phyloP scores from a whole-genome alignment of 345 rosid genomes.

The Citrus mangshanensis region DNA sequence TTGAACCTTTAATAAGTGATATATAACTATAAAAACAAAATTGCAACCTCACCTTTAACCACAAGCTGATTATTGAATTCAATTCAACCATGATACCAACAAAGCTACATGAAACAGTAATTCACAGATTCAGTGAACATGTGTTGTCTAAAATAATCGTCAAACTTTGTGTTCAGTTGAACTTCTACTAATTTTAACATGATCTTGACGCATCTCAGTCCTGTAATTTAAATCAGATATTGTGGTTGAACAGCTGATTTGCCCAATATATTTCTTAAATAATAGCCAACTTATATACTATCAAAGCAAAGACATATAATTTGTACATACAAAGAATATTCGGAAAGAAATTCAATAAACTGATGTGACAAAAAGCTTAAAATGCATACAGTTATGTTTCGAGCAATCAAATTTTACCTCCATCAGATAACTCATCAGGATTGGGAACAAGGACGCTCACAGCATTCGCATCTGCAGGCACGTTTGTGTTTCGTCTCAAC shows the following conservation, averaged over 20 bases:
- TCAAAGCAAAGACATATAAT: not conserved
- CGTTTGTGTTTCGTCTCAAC: constrained; percentile 72
- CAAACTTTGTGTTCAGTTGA: not conserved
- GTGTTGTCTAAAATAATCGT: not conserved
- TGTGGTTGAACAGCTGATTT: not conserved
- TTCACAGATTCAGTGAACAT: not conserved
- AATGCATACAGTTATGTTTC: not conserved
- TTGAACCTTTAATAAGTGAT: not conserved
- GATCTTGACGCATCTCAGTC: not conserved
- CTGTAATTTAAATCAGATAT: not conserved
- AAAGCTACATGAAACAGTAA: not conserved
- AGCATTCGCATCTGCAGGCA: constrained; percentile 72
- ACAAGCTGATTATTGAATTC: too few relatives aligned
- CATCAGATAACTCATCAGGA: constrained; percentile 47
- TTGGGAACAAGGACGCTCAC: constrained; percentile 68
- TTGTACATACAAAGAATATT: not conserved
- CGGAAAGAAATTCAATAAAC: not conserved
- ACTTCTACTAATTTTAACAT: not conserved
- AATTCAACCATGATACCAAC: not conserved
- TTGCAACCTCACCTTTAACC: not conserved
- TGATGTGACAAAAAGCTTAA: not conserved
- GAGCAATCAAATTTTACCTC: constrained; percentile 41
- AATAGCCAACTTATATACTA: not conserved
- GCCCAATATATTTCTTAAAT: not conserved
- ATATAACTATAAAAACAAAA: not conserved